Base-by-base conservation (phyloP, 2,329 filamentous ascomycete species). In the Eutypa lata region DNA sequence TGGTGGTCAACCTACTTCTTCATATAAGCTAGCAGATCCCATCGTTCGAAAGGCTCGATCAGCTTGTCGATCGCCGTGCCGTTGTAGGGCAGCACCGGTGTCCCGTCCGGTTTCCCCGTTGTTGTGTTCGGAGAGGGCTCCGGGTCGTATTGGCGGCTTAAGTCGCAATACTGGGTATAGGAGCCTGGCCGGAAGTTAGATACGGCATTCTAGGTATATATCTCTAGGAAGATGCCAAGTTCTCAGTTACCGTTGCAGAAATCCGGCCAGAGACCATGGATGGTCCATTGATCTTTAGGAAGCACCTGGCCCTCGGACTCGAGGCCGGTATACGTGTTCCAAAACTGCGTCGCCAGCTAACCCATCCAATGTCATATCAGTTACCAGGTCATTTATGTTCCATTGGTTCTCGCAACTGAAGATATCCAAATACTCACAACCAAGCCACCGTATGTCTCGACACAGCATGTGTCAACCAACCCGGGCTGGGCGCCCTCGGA, bases 91-190 rank as follows among this genome's bases (percentile, higher is more conserved):
- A 77, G 76, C 0, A 88, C 82, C 2, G 75, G 71, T 1, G 68
- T 76, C 26, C 81, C 82, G 50, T 74, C 74, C 1, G 76, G 68
- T 3, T 73, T 76, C 37, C 80, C 80, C 40, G 76, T 83, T 6
- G 84, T 88, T 7, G 84, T 87, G 68, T 86, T 87, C 24, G 84
- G 84, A 0, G 75, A 77, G 0, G 82, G 82, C 14, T 67, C 62
- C 1, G 83, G 84, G 62, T 88, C 85, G 58, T 84, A 88, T 67
- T 88, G 84, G 0, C 84, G 79, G 49, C 65, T 72, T 48, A 86
- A 65, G 62, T 88, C 85, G 69, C 85, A 88, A 68, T 87, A 89
- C 57, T 88, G 83, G 0, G 83, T 86, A 64, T 82, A 88, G 1
- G 76, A 78, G 46, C 83, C 81, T 70, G 76, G 71, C 58, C 75